Evolutionary conservation across 192 early-diverging fungal species (phyloP), one percentile per base, ranked within the genome.

Genomic region (Helicostylum pulchrum): DNA sequence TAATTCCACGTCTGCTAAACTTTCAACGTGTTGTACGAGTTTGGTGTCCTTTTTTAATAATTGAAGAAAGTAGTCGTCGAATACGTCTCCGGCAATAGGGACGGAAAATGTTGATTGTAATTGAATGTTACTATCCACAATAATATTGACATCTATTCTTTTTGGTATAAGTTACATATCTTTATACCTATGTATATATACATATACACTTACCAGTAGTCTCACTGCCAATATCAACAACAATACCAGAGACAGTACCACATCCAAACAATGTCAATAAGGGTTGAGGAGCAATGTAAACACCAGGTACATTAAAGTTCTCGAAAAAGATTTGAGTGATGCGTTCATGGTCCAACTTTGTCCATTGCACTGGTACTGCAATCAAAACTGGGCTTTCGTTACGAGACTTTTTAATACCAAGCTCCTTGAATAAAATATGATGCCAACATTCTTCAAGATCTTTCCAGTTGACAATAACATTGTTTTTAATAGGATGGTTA

Each of bases 241-340:
- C 89, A 0, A 96, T 67, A 19, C 94, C 97, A 4, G 87, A 89
- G 5, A 88, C 75, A 7, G 84, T 67, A 31, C 87, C 90, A 63
- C 85, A 86, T 5, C 89, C 94, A 68, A 90, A 97, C 8, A 93
- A 66, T 0, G 89, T 83, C 67, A 90, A 76, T 50, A 96, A 77
- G 9, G 95, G 91, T 67, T 95, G 90, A 52, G 95, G 92, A 20
- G 88, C 78, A 47, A 97, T 79, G 59, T 87, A 84, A 23, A 99
- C 74, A 15, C 85, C 84, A 7, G 94, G 90, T 11, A 87, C 84
- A 70, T 99, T 97, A 54, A 97, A 80, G 20, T 88, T 82, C 76
- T 99, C 97, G 78, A 99, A 99, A 59, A 91, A 86, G 43, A 96
- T 89, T 75, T 95, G 92, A 15, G 90, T 84, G 31, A 90, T 80